phyloP scores from a whole-genome alignment of 2,329 filamentous ascomycete genomes.

The Colletotrichum abscissum region DNA sequence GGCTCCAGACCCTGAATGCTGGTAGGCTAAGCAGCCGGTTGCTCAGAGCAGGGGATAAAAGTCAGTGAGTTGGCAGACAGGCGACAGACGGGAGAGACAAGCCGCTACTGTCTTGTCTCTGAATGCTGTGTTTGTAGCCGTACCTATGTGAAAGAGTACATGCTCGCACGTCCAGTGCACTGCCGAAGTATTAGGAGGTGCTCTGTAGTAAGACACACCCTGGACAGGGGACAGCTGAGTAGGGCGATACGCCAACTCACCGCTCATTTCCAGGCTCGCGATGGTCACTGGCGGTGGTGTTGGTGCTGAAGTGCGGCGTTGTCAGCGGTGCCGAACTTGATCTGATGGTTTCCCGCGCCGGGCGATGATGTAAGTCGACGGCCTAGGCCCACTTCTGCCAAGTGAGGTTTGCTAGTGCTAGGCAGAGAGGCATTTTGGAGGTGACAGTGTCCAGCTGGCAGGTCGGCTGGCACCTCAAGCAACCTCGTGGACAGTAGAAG shows the following conservation, averaged over 20 bases:
- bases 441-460: conserved; percentile 6
- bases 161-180: neutral
- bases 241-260: conserved; percentile 35
- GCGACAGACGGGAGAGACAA: conserved; percentile 29
- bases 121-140: neutral
- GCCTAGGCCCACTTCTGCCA: conserved; percentile 27
- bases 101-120: neutral
- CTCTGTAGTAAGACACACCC: neutral
- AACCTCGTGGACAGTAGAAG: neutral
- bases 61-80: conserved; percentile 22
- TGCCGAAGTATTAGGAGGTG: neutral
- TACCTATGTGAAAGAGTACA: neutral
- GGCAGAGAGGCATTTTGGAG: conserved; percentile 20
- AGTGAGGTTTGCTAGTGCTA: conserved; percentile 23
- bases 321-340: neutral
- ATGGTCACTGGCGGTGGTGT: neutral
- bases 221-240: conserved; percentile 8
- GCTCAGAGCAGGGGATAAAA: conserved; percentile 24
- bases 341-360: conserved; percentile 17
- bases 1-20: neutral
- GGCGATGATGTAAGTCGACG: conserved; percentile 29
- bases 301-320: conserved; percentile 2
- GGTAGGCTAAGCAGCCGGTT: conserved; percentile 21
- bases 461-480: neutral
- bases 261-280: conserved; percentile 32